Percentiles rank a stretch among this genome's conserved stretches.
These are phyloP conservation scores for Boechera divaricarpa DNA, from an alignment of 345 rosid species.

Conservation along the genomic window DNA sequence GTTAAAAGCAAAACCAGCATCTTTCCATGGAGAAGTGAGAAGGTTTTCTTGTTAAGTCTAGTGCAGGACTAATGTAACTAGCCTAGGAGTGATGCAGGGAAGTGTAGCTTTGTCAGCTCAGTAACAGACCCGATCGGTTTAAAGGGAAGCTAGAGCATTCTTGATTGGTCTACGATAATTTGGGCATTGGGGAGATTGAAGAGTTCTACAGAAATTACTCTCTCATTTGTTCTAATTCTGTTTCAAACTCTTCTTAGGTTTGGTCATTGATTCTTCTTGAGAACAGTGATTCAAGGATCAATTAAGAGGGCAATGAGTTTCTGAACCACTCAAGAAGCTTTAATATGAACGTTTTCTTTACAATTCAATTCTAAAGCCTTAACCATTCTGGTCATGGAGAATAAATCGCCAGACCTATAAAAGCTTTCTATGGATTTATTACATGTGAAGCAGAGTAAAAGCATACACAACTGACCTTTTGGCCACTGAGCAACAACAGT, in stretches of 20 bases:
- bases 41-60: not conserved
- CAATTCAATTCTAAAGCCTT: not conserved
- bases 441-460: not conserved
- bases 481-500: constrained; percentile 92
- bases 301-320: not conserved
- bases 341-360: not conserved
- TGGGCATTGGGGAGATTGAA: too few species aligned
- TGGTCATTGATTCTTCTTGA: not conserved
- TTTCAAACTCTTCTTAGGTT: not conserved
- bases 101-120: not conserved
- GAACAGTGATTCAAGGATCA: not conserved
- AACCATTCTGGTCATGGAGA: too few species aligned
- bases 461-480: constrained; percentile 57
- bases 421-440: not conserved
- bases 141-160: not conserved
- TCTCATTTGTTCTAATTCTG: not conserved
- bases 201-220: not conserved
- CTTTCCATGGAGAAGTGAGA: not conserved
- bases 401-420: not conserved
- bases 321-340: not conserved
- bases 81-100: not conserved
- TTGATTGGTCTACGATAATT: not conserved
- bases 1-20: constrained; percentile 1
- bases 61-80: not conserved
- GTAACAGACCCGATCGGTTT: not conserved